Evolutionary conservation across 768 basidiomycete genomes (phyloP).

Genomic region (Vararia minispora): DNA sequence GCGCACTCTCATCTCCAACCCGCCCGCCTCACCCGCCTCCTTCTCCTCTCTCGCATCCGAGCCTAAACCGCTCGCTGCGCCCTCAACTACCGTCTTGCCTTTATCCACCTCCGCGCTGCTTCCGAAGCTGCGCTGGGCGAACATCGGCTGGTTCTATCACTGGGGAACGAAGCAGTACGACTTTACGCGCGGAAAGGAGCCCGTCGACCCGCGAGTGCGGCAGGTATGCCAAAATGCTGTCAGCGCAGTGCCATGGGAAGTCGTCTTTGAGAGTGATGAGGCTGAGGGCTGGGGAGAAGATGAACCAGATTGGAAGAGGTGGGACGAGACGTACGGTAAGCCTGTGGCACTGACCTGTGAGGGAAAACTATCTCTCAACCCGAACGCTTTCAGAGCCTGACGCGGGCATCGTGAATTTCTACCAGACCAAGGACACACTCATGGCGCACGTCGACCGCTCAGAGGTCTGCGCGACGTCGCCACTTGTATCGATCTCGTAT

Average conservation of each 20-base stretch:
- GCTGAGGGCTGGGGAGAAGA: conserved; percentile 39
- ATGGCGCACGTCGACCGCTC: conserved; percentile 98
- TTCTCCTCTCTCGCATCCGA: conserved; percentile 39
- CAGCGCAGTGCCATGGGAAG: conserved; percentile 52
- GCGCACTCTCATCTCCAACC: conserved; percentile 60
- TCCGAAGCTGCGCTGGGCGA: conserved; percentile 84
- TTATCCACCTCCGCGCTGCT: conserved; percentile 44
- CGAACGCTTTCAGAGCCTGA: conserved; percentile 82
- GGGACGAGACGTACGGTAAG: conserved; percentile 73
- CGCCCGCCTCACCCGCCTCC: conserved; percentile 48
- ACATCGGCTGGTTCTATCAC: conserved; percentile 93
- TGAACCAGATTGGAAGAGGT: conserved; percentile 56
- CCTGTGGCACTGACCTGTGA: neutral
- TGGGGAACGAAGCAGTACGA: conserved; percentile 97
- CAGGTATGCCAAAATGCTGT: conserved; percentile 57
- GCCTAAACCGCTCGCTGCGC: conserved; percentile 51
- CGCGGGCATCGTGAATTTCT: conserved; percentile 95
- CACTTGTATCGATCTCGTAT: conserved; percentile 89
- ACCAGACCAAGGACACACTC: conserved; percentile 83
- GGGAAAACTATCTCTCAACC: too few relatives aligned
- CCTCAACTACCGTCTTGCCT: conserved; percentile 50
- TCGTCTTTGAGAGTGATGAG: conserved; percentile 35
- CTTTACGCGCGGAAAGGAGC: conserved; percentile 58
- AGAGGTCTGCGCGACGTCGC: conserved; percentile 85
- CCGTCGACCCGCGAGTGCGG: conserved; percentile 45